Evolutionary conservation across 768 basidiomycete genomes (phyloP).

Genomic region (Mycena galericulata): DNA sequence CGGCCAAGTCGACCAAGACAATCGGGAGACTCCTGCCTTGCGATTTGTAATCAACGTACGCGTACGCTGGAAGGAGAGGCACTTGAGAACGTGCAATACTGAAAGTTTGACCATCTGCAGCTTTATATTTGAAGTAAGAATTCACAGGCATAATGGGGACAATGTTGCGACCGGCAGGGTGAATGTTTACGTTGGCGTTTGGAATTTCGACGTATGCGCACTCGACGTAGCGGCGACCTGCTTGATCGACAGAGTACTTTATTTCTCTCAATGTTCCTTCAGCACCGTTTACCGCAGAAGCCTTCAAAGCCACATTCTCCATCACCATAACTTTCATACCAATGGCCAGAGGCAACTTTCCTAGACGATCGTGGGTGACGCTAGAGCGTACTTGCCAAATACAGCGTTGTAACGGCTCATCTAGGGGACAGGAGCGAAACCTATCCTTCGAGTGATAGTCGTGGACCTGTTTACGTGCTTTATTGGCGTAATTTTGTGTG

Average conservation of each 20-base stretch:
- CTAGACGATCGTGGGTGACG: not conserved
- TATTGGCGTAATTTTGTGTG: not conserved
- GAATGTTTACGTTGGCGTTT: not conserved
- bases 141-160: too few species aligned
- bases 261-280: too few species aligned
- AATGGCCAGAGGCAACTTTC: not conserved
- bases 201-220: not conserved
- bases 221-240: conserved; percentile 1
- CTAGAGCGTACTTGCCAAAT: not conserved
- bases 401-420: too few species aligned
- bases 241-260: not conserved
- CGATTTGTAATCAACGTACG: conserved; percentile 14
- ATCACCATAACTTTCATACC: too few species aligned
- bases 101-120: too few species aligned
- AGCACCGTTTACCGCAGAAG: too few species aligned
- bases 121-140: too few species aligned
- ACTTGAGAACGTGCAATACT: not conserved
- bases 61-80: conserved; percentile 6
- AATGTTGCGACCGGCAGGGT: too few species aligned
- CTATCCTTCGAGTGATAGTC: not conserved
- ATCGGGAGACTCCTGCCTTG: too few species aligned
- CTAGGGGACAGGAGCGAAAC: not conserved
- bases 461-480: not conserved
- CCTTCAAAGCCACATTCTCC: too few species aligned
- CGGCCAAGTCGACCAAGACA: not conserved